Evolutionary conservation across 2,329 filamentous ascomycete species (phyloP).

Genomic region (Bipolaris bicolor): DNA sequence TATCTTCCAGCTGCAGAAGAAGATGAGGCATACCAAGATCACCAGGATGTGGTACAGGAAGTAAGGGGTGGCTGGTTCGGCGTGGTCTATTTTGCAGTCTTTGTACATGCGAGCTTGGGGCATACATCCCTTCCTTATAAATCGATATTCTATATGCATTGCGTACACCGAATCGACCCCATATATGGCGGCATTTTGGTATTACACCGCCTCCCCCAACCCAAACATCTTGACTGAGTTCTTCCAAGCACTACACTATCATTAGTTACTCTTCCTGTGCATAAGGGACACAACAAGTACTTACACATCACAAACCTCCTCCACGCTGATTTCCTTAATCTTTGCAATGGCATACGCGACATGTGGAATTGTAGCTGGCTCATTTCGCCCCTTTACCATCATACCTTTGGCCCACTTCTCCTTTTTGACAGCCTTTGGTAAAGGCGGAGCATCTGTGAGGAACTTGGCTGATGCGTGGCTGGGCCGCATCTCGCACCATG

Average conservation of each 20-base stretch:
- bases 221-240: slow-evolving; percentile 51
- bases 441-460: slow-evolving; percentile 69
- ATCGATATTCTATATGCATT: slow-evolving; percentile 20
- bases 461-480: slow-evolving; percentile 85
- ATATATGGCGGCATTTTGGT: background rate
- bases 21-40: slow-evolving; percentile 69
- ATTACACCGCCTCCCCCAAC: slow-evolving; percentile 37
- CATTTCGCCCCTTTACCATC: slow-evolving; percentile 95
- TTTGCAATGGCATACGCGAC: slow-evolving; percentile 88
- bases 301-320: slow-evolving; percentile 82
- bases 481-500: slow-evolving; percentile 92
- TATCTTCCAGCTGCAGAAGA: slow-evolving; percentile 78
- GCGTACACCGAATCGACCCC: slow-evolving; percentile 10
- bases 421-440: slow-evolving; percentile 89
- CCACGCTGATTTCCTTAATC: slow-evolving; percentile 78
- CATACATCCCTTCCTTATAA: slow-evolving; percentile 18
- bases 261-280: slow-evolving; percentile 2
- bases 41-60: slow-evolving; percentile 66
- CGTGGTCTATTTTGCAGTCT: slow-evolving; percentile 22
- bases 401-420: slow-evolving; percentile 87
- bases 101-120: slow-evolving; percentile 29
- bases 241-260: slow-evolving; percentile 41
- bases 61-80: slow-evolving; percentile 38
- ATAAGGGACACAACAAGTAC: slow-evolving; percentile 36
- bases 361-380: slow-evolving; percentile 83